These are phyloP conservation scores for Prosopis cineraria DNA, from an alignment of 306 rosid species.

Conservation along the genomic window DNA sequence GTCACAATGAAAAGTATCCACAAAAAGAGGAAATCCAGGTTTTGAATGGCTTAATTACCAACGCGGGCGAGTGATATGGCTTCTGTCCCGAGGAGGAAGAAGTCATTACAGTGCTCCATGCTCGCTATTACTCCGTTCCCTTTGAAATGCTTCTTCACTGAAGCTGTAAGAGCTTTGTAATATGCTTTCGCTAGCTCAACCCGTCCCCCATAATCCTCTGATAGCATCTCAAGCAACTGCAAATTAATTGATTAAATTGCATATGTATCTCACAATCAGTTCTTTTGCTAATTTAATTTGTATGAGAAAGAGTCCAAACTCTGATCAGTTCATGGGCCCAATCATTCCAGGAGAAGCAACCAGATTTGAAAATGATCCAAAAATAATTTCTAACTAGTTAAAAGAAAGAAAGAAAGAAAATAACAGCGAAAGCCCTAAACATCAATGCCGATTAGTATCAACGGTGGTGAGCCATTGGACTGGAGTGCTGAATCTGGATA, in stretches of 20 bases:
- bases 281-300: no score
- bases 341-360: no score
- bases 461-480: no score
- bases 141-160: slow-evolving; percentile 66
- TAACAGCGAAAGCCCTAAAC: no score
- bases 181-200: slow-evolving; percentile 65
- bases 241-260: neutral
- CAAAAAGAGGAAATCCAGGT: neutral
- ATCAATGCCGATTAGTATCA: no score
- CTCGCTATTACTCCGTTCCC: slow-evolving; percentile 81
- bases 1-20: neutral
- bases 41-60: slow-evolving; percentile 37
- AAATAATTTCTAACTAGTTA: no score
- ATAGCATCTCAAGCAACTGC: slow-evolving; percentile 74
- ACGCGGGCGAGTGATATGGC: slow-evolving; percentile 75
- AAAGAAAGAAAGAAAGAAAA: no score
- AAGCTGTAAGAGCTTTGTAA: slow-evolving; percentile 66
- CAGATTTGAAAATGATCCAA: no score
- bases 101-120: slow-evolving; percentile 85
- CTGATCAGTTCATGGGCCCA: no score
- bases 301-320: no score
- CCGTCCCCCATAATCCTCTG: slow-evolving; percentile 73
- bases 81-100: slow-evolving; percentile 78
- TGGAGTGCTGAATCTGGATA: no score
- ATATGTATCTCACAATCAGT: neutral